Evolutionary conservation across 1,139 yeast species (phyloP).

Genomic region (Protomyces lactucae-debilis): DNA sequence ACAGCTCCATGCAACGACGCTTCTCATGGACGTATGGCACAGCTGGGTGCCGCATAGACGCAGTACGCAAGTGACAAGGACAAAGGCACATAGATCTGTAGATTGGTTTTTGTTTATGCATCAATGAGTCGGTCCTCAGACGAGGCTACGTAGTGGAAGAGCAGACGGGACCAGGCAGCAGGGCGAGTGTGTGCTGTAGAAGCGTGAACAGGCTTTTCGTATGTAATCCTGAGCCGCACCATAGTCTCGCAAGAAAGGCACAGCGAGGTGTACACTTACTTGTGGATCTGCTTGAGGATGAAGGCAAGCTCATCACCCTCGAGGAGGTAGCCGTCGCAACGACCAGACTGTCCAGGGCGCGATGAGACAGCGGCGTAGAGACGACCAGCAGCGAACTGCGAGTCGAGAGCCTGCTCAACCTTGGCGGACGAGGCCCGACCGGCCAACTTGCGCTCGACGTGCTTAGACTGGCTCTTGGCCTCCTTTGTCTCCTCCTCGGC

Average conservation of each 20-base stretch:
- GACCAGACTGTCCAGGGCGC: conserved; percentile 99
- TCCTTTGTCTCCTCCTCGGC: conserved; percentile 44
- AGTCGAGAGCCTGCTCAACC: conserved; percentile 84
- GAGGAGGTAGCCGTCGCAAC: conserved; percentile 99
- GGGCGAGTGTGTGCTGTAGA: background rate
- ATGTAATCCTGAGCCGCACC: too few species aligned
- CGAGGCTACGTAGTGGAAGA: background rate
- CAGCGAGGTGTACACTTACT: background rate
- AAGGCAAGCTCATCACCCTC: conserved; percentile 92
- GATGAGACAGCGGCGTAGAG: conserved; percentile 98
- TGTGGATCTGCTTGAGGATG: conserved; percentile 19
- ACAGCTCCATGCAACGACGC: too few species aligned
- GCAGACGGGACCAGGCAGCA: too few species aligned
- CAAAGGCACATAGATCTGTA: too few species aligned
- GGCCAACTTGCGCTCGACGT: conserved; percentile 86
- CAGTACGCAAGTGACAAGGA: background rate
- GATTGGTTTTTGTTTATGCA: background rate
- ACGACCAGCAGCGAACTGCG: conserved; percentile 98
- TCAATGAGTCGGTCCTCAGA: background rate
- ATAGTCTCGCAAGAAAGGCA: background rate
- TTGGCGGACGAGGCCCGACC: conserved; percentile 79
- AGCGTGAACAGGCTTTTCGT: too few species aligned
- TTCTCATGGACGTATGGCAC: background rate
- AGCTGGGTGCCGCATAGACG: background rate
- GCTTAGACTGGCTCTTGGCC: conserved; percentile 61